Percentiles rank a stretch among this genome's conserved stretches.
These are phyloP conservation scores for Jatropha multifida DNA, from an alignment of 441 rosid genomes.

Conservation along the genomic window DNA sequence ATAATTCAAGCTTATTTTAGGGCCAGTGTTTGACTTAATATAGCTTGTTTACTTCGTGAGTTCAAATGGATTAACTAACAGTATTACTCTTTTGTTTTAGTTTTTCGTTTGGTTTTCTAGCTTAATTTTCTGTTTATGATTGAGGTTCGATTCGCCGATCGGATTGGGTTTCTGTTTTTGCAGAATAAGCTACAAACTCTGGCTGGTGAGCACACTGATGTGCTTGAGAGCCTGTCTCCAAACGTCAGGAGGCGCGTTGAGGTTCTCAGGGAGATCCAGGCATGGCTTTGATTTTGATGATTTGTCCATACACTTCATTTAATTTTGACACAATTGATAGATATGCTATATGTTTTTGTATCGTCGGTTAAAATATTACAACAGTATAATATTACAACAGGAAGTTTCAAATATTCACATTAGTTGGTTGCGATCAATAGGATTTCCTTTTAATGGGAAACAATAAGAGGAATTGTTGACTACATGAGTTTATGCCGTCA, in stretches of 20 bases:
- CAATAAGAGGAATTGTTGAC: not conserved
- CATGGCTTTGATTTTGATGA: conserved; percentile 8
- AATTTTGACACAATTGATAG: not conserved
- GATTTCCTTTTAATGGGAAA: not conserved
- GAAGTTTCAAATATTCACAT: not conserved
- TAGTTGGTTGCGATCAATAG: too few species aligned
- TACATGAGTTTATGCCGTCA: not conserved
- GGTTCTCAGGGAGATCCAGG: conserved; percentile 87
- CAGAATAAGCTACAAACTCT: conserved; percentile 75
- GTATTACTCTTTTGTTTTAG: not conserved
- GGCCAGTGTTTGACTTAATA: not conserved
- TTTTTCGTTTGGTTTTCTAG: not conserved
- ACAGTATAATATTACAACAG: too few species aligned
- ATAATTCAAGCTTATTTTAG: not conserved
- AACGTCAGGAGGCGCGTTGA: conserved; percentile 76
- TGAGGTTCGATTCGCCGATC: not conserved
- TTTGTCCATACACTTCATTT: not conserved
- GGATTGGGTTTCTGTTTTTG: conserved; percentile 17
- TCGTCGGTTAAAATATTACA: too few species aligned
- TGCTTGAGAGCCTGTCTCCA: conserved; percentile 55
- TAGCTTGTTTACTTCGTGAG: too few species aligned
- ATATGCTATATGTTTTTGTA: not conserved
- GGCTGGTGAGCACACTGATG: conserved; percentile 67
- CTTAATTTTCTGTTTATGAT: too few species aligned
- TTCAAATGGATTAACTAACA: not conserved